phyloP scores from a whole-genome alignment of 495 filamentous ascomycete genomes.

The Tetracladium marchalianum region DNA sequence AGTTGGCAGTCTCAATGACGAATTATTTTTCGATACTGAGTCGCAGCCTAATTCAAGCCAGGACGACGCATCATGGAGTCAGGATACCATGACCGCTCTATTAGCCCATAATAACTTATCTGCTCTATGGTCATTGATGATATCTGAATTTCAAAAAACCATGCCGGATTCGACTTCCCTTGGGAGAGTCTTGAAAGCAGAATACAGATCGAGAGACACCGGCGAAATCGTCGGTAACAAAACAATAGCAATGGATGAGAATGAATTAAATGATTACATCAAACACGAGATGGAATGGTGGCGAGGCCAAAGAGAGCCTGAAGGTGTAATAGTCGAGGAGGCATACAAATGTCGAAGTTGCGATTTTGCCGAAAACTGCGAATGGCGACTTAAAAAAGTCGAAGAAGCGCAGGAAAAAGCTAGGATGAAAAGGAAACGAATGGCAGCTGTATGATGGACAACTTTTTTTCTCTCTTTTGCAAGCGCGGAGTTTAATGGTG shows the following conservation, averaged over 20 bases:
- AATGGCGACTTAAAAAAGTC: constrained; percentile 38
- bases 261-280: constrained; percentile 53
- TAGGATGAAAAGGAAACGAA: constrained; percentile 7
- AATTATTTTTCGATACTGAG: constrained; percentile 23
- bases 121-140: constrained; percentile 59
- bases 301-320: constrained; percentile 64
- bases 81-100: constrained; percentile 36
- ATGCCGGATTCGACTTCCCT: constrained; percentile 41
- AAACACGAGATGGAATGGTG: constrained; percentile 72
- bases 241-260: constrained; percentile 58
- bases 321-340: constrained; percentile 81
- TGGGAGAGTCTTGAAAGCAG: constrained; percentile 50
- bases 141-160: constrained; percentile 41
- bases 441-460: constrained; percentile 1
- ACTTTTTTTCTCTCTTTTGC: neutral
- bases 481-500: neutral
- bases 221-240: constrained; percentile 55
- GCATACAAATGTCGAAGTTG: constrained; percentile 74
- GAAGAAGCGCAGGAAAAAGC: constrained; percentile 20
- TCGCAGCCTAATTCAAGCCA: constrained; percentile 23
- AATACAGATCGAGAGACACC: constrained; percentile 43
- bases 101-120: constrained; percentile 48
- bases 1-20: constrained; percentile 58
- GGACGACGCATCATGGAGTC: constrained; percentile 22
- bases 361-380: constrained; percentile 44